phyloP scores from a whole-genome alignment of 176 grass and related monocot genomes.

The Juncus inflexus region DNA sequence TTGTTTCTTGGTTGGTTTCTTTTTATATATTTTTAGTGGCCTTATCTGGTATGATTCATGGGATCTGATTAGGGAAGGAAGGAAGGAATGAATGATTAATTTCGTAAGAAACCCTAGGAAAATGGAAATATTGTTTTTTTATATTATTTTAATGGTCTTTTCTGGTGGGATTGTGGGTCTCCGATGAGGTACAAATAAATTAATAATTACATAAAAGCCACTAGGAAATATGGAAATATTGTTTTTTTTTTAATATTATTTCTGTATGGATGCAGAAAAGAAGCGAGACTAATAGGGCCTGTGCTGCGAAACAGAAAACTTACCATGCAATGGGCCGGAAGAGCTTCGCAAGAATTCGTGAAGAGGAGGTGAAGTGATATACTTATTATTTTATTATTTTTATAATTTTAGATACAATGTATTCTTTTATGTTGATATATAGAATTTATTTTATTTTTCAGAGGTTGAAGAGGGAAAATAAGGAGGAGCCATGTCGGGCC shows the following conservation, averaged over 20 bases:
- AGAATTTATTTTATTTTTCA: not conserved
- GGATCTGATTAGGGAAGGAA: too few relatives aligned
- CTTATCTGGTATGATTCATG: too few relatives aligned
- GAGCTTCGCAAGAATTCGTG: conserved; percentile 34
- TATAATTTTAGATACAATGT: not conserved
- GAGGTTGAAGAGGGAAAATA: conserved; percentile 23
- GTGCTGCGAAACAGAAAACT: conserved; percentile 5
- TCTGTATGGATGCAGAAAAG: not conserved
- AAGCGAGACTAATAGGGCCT: not conserved
- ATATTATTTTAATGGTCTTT: not conserved
- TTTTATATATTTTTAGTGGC: too few relatives aligned
- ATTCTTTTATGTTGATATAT: not conserved
- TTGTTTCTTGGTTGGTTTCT: not conserved
- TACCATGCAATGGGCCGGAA: conserved; percentile 26
- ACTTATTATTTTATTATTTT: too few relatives aligned
- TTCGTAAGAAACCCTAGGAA: too few relatives aligned
- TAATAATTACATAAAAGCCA: too few relatives aligned
- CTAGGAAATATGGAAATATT: not conserved
- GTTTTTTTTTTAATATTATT: not conserved
- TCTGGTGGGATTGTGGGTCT: conserved; percentile 30
- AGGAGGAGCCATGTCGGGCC: conserved; percentile 15
- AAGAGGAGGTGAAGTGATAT: conserved; percentile 29
- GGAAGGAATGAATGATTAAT: too few relatives aligned
- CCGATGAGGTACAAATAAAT: conserved; percentile 29
- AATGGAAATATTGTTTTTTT: too few relatives aligned